Conservation (phyloP, 2,329 filamentous ascomycete genomes). For the Parafenestella ontariensis region DNA sequence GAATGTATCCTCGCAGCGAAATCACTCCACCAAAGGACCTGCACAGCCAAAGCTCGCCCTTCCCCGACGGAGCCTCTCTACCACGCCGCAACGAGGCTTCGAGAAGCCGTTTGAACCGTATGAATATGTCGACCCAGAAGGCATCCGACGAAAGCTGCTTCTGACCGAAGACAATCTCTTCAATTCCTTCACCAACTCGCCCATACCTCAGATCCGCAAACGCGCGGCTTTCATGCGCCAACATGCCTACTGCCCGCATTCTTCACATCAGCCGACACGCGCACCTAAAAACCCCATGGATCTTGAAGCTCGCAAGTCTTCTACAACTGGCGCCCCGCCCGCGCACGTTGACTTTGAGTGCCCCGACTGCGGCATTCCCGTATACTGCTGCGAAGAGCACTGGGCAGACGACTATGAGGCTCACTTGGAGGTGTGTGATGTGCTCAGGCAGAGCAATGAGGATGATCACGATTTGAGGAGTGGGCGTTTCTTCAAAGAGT, state of each 20-base stretch:
- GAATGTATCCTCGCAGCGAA: constrained; percentile 30
- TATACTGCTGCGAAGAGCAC: constrained; percentile 93
- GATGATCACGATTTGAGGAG: constrained; percentile 95
- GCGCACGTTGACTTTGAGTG: constrained; percentile 93
- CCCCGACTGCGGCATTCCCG: constrained; percentile 91
- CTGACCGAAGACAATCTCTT: constrained; percentile 84
- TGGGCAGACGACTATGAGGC: constrained; percentile 96
- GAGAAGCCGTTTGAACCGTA: constrained; percentile 42
- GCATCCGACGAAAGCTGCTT: constrained; percentile 47
- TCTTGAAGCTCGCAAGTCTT: constrained; percentile 65
- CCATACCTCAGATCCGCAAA: constrained; percentile 83
- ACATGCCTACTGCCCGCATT: constrained; percentile 92
- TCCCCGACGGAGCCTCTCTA: constrained; percentile 38
- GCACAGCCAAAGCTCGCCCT: constrained; percentile 32
- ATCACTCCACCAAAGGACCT: constrained; percentile 44
- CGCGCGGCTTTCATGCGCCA: constrained; percentile 91
- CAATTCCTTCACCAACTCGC: constrained; percentile 88
- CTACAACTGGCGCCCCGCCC: constrained; percentile 67
- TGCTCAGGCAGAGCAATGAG: constrained; percentile 91
- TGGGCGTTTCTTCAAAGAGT: constrained; percentile 91
- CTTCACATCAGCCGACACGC: constrained; percentile 79
- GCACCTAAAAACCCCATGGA: constrained; percentile 70
- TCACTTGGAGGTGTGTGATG: constrained; percentile 91
- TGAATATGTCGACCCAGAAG: constrained; percentile 47
- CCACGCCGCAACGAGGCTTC: constrained; percentile 37